Conservation (phyloP, 2,329 filamentous ascomycete species). For the Colletotrichum eleusines region DNA sequence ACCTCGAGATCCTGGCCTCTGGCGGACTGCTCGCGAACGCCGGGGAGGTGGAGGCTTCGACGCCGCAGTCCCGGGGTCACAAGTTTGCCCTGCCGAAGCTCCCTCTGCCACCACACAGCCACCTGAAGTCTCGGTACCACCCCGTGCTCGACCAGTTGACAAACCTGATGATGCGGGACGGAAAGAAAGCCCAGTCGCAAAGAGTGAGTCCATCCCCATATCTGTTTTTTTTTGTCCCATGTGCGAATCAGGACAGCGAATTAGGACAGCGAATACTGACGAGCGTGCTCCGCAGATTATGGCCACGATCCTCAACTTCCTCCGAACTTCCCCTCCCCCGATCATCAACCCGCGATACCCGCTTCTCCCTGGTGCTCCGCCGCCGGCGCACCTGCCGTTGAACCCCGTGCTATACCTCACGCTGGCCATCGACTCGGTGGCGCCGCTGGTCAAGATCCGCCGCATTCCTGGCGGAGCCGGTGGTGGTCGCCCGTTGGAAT, state of each 20-base stretch:
- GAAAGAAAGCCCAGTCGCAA: slow-evolving; percentile 91
- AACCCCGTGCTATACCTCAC: slow-evolving; percentile 92
- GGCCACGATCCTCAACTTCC: slow-evolving; percentile 82
- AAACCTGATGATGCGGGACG: slow-evolving; percentile 90
- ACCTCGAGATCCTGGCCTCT: slow-evolving; percentile 50
- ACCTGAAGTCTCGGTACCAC: slow-evolving; percentile 87
- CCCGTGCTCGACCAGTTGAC: slow-evolving; percentile 88
- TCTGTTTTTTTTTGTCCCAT: background rate
- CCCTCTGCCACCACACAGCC: slow-evolving; percentile 70
- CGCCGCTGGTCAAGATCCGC: slow-evolving; percentile 85
- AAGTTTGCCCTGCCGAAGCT: slow-evolving; percentile 82
- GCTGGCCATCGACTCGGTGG: slow-evolving; percentile 91
- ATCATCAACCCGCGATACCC: slow-evolving; percentile 77
- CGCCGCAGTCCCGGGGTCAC: slow-evolving; percentile 64
- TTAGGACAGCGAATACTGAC: slow-evolving; percentile 7
- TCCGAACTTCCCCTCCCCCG: slow-evolving; percentile 87
- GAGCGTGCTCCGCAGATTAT: slow-evolving; percentile 73
- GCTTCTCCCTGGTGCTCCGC: slow-evolving; percentile 81
- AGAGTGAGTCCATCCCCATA: slow-evolving; percentile 68
- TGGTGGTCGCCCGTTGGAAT: slow-evolving; percentile 85
- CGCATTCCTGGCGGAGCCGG: slow-evolving; percentile 82
- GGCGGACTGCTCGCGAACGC: slow-evolving; percentile 47
- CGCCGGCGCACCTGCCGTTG: slow-evolving; percentile 83
- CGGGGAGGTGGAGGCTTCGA: slow-evolving; percentile 44
- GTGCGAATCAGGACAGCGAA: background rate